Evolutionary conservation across 345 rosid genomes (phyloP), one percentile per base, ranked within the genome.

Genomic region (Tarenaya hassleriana): DNA sequence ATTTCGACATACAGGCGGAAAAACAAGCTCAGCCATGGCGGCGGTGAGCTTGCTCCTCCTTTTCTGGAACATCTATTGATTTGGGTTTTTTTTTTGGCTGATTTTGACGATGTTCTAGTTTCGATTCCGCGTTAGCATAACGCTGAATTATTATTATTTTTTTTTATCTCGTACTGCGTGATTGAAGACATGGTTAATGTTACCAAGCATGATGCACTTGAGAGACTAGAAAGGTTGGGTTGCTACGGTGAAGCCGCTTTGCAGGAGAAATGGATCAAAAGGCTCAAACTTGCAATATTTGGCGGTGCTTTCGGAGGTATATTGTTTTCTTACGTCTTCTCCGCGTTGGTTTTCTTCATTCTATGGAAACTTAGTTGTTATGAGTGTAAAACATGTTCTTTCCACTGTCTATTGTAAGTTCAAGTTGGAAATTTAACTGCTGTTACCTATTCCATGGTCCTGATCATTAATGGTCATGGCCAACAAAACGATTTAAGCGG

Each of bases 281-380:
- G 70, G 34, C 13, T 33, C 8, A 58, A 59, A 21, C 61, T 66
- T 54, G 1, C 47, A 1, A 40, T 60, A 61, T 10, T 66, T 18
- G 34, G 47, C 53, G 41, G 47, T 54, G 66, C 61, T 41, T 59
- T 66, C 24, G 70, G 70, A 60, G 70, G 70, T 66, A 60, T 58
- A 15, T 48, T 32, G 41, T 48, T 45, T 27, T 59, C 41, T 27
- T 18, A 47, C 38, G 4, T 57, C 13, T 21, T 21, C n/a, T n/a
- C n/a, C n/a, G n/a, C n/a, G n/a, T n/a, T n/a, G n/a, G n/a, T n/a
- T n/a, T n/a, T n/a, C n/a, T n/a, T n/a, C n/a, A n/a, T n/a, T n/a
- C n/a, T 24, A 24, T 5, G 5, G 2, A 5, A 24, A 24, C 29
- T 24, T 24, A 24, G 2, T 24, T 24, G 29, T 2, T 24, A 24